These are phyloP conservation scores for Acacia confusa DNA, from an alignment of 306 rosid species.

Conservation along the genomic window DNA sequence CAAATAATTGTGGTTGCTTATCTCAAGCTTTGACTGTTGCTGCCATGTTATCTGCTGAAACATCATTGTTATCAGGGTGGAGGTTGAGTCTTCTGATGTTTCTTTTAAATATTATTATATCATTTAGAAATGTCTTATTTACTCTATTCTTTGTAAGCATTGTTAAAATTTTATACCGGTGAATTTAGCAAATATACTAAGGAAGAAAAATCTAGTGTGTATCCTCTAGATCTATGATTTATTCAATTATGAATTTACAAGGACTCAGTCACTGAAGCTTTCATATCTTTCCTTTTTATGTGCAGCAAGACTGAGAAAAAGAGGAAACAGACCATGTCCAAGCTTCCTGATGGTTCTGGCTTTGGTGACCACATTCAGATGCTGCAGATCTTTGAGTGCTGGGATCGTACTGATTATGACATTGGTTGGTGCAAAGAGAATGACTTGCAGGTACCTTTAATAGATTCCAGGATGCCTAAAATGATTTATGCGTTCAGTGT, in stretches of 20 bases:
- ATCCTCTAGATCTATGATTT: constrained; percentile 23
- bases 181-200: constrained; percentile 16
- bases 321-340: constrained; percentile 61
- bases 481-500: constrained; percentile 15
- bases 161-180: not conserved
- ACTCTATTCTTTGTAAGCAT: constrained; percentile 7
- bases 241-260: constrained; percentile 13
- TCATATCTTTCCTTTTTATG: constrained; percentile 27
- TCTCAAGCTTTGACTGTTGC: constrained; percentile 91
- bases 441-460: constrained; percentile 70
- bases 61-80: constrained; percentile 75
- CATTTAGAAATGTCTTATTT: not conserved
- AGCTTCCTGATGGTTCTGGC: constrained; percentile 94
- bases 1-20: constrained; percentile 77
- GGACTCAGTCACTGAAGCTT: constrained; percentile 20
- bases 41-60: constrained; percentile 91
- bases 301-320: constrained; percentile 79
- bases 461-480: constrained; percentile 4
- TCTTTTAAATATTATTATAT: not conserved
- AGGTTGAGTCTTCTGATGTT: constrained; percentile 49
- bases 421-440: constrained; percentile 87
- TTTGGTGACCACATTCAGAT: constrained; percentile 94
- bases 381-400: constrained; percentile 77
- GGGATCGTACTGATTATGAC: constrained; percentile 74
- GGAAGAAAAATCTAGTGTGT: not conserved